Base-by-base conservation (phyloP, 1,284 basidiomycete genomes). In the Peniophora sp. region DNA sequence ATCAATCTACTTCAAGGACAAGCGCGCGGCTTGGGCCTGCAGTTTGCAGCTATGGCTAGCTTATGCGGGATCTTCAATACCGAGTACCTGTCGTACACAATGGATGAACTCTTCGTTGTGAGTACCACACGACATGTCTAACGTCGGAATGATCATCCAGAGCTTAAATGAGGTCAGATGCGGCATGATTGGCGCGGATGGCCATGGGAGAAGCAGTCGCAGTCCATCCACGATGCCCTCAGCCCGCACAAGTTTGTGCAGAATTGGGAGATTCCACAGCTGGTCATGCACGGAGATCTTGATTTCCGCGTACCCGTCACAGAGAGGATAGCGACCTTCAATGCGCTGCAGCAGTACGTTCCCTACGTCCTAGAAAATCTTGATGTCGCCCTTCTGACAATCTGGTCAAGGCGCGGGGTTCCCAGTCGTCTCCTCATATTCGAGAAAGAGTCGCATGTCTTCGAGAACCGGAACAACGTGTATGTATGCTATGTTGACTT, bases 391-490 rank as follows among this genome's bases (percentile, higher is more conserved):
- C 35, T 25, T 34, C 32, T 49, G 20, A 49, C 52, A 3, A 35
- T 36, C 25, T n/a, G 47, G 56, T 50, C 54, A 17, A 90, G 89
- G 57, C 77, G 75, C 45, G 81, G 80, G 12, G 70, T 97, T 25
- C 88, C 88, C 3, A 89, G 82, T 56, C 79, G 92, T 46, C 75
- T 95, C 45, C 77, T 96, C 10, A 82, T 93, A 57, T 96, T 96
- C 77, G 88, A 89, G 0, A 85, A 91, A 60, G 93, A 96, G 71
- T 95, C 94, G 60, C 92, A 95, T 65, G 93, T 89, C 89, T 87
- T 89, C 6, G 56, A 85, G 52, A 78, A 86, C 49, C 81, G 83
- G 55, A n/a, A 41, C 38, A 41, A 41, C 38, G 8, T 41, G 38
- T 41, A 41, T 41, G 38, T 12, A 32, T 47, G 19, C 41, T 12